phyloP scores from a whole-genome alignment of 305 asterid species.

The Nicotiana rustica region DNA sequence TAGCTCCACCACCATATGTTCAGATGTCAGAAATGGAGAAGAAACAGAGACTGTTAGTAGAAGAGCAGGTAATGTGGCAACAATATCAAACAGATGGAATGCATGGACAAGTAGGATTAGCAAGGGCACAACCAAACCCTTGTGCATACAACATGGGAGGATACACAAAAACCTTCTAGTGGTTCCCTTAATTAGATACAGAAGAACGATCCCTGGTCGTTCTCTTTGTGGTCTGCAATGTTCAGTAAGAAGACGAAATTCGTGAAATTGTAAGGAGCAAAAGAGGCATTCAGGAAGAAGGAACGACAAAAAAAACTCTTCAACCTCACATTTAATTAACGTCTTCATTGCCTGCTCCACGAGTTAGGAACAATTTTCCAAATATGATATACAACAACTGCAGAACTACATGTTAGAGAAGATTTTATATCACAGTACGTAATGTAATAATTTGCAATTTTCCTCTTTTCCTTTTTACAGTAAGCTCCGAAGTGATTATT shows the following conservation, averaged over 20 bases:
- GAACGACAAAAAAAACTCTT: neutral
- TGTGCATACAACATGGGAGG: slow-evolving; percentile 28
- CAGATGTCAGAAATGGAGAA: slow-evolving; percentile 96
- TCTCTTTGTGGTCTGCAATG: neutral
- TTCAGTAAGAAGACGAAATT: neutral
- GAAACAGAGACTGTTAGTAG: slow-evolving; percentile 68
- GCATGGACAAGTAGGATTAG: slow-evolving; percentile 72
- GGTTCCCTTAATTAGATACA: slow-evolving; percentile 19
- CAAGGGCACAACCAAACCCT: slow-evolving; percentile 13
- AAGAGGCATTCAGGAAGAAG: neutral
- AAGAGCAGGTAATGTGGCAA: slow-evolving; percentile 92
- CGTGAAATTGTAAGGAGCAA: neutral
- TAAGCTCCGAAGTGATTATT: neutral
- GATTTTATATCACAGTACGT: slow-evolving; percentile 25
- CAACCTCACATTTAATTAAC: neutral
- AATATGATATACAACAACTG: neutral
- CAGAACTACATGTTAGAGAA: slow-evolving; percentile 22
- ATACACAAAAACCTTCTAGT: slow-evolving; percentile 36
- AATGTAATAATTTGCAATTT: slow-evolving; percentile 28
- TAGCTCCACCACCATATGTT: slow-evolving; percentile 85
- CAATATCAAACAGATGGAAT: slow-evolving; percentile 80
- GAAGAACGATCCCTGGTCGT: neutral
- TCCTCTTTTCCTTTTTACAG: neutral
- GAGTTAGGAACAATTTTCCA: neutral
- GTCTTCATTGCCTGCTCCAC: neutral